Evolutionary conservation across 2,329 filamentous ascomycete genomes (phyloP).

Genomic region (Acrocalymma vagum): DNA sequence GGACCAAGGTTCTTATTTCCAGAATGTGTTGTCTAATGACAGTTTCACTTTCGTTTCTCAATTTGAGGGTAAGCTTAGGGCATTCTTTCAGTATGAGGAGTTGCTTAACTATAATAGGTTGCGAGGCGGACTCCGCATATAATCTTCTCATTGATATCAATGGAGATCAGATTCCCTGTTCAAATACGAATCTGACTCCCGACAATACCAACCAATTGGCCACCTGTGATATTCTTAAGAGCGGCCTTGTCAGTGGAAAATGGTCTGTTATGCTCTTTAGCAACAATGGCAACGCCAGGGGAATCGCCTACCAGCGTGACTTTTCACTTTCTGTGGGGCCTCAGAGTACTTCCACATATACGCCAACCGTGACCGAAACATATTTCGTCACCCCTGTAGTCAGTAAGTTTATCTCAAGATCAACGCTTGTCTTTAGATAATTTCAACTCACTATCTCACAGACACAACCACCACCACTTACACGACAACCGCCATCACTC

Average conservation of each 20-base stretch:
- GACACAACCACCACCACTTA: conserved; percentile 24
- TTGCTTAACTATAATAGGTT: no score
- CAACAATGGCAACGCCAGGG: conserved; percentile 49
- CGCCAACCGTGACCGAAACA: no score
- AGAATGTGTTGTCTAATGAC: conserved; percentile 49
- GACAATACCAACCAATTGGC: conserved; percentile 45
- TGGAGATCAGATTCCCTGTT: conserved; percentile 48
- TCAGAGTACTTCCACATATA: conserved; percentile 43
- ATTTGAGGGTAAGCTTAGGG: conserved; percentile 48
- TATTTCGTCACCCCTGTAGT: conserved; percentile 27
- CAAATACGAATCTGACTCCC: conserved; percentile 46
- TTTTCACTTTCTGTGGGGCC: conserved; percentile 49
- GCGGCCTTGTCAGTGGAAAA: conserved; percentile 42
- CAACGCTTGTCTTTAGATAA: no score
- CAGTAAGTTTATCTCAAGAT: conserved; percentile 3
- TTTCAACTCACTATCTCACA: no score
- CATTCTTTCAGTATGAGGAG: no score
- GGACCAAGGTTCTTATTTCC: conserved; percentile 50
- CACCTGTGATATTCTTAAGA: conserved; percentile 48
- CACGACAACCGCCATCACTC: conserved; percentile 15
- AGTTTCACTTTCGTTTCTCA: conserved; percentile 52
- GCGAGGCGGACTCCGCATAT: conserved; percentile 43
- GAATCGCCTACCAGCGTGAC: conserved; percentile 51
- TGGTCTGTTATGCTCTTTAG: conserved; percentile 53
- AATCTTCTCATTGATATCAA: conserved; percentile 51